phyloP scores from a whole-genome alignment of 2,329 filamentous ascomycete genomes.

The Septoria linicola region DNA sequence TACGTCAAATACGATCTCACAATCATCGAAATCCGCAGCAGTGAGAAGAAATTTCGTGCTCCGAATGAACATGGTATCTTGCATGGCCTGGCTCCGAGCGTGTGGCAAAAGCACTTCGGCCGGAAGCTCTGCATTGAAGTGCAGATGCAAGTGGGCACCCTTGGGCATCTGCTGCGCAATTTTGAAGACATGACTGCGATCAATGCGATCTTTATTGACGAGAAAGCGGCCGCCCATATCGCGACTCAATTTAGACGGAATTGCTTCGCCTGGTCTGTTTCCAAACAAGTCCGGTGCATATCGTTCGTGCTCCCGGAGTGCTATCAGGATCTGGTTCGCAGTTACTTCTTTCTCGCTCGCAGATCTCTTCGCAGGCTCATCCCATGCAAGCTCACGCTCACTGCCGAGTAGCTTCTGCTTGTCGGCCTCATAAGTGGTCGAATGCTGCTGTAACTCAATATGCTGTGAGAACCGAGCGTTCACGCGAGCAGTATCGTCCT shows the following conservation, averaged over 20 bases:
- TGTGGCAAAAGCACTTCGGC: slow-evolving; percentile 61
- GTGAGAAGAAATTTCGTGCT: slow-evolving; percentile 55
- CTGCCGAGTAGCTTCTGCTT: slow-evolving; percentile 34
- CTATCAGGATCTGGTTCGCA: slow-evolving; percentile 40
- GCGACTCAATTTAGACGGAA: slow-evolving; percentile 41
- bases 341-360: slow-evolving; percentile 33
- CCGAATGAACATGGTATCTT: slow-evolving; percentile 66
- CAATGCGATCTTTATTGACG: slow-evolving; percentile 46
- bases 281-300: slow-evolving; percentile 41
- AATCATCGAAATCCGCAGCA: slow-evolving; percentile 48
- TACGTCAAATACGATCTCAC: slow-evolving; percentile 64
- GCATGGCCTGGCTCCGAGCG: slow-evolving; percentile 45
- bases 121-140: slow-evolving; percentile 72
- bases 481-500: neutral
- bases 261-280: slow-evolving; percentile 43
- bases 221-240: slow-evolving; percentile 52
- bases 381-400: slow-evolving; percentile 41
- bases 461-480: neutral
- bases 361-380: slow-evolving; percentile 33
- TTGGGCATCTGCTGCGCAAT: slow-evolving; percentile 65
- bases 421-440: slow-evolving; percentile 26
- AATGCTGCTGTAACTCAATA: slow-evolving; percentile 7
- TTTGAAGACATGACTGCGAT: slow-evolving; percentile 56
- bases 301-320: slow-evolving; percentile 46
- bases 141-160: slow-evolving; percentile 70